Evolutionary conservation across 805 yeast species (phyloP).

Genomic region (Metschnikowia bowlesiae): DNA sequence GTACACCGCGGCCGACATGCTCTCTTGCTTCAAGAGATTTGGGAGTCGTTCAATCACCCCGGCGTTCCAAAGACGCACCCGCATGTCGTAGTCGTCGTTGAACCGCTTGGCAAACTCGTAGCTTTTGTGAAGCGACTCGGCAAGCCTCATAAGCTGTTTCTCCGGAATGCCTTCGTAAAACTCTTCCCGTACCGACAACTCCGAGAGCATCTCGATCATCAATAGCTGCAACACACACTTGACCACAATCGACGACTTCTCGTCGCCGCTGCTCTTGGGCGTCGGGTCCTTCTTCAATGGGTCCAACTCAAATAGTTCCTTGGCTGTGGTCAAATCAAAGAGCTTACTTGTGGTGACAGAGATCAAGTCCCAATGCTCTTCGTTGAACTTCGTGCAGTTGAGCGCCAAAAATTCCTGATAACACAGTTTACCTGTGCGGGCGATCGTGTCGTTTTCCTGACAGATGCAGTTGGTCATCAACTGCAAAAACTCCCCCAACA

Average conservation of each 20-base stretch:
- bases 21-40: constrained; percentile 85
- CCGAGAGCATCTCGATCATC: constrained; percentile 82
- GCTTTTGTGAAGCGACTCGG: constrained; percentile 58
- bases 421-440: constrained; percentile 90
- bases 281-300: constrained; percentile 31
- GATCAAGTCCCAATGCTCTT: constrained; percentile 70
- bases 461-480: constrained; percentile 84
- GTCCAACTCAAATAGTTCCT: constrained; percentile 67
- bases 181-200: constrained; percentile 63
- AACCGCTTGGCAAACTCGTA: constrained; percentile 81
- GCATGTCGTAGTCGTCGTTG: constrained; percentile 81
- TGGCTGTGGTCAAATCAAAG: constrained; percentile 81
- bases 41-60: constrained; percentile 92
- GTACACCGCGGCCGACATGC: constrained; percentile 82
- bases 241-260: constrained; percentile 73
- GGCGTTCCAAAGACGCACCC: constrained; percentile 86
- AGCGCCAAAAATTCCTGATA: constrained; percentile 73
- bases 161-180: constrained; percentile 72
- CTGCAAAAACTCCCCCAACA: constrained; percentile 74
- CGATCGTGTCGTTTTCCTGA: constrained; percentile 95
- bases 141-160: constrained; percentile 53
- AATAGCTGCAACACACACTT: constrained; percentile 88
- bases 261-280: constrained; percentile 1
- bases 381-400: constrained; percentile 61
- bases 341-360: constrained; percentile 61